phyloP scores from a whole-genome alignment of 306 rosid species.

The Prunus salicina region DNA sequence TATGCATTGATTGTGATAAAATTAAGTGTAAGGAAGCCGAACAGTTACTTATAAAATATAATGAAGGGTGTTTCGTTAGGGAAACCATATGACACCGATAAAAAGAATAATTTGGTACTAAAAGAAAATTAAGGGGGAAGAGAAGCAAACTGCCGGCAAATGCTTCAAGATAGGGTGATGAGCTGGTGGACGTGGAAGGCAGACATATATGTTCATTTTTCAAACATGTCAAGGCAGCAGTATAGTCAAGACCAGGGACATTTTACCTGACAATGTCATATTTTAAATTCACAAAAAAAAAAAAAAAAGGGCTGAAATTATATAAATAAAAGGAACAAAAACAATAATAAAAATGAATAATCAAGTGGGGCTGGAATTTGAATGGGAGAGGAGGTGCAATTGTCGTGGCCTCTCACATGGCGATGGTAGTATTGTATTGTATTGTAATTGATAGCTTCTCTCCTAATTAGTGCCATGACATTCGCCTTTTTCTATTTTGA shows the following conservation, averaged over 20 bases:
- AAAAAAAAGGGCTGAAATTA: too few relatives aligned
- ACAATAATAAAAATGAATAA: not conserved
- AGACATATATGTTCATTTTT: not conserved
- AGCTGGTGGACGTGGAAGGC: slow-evolving; percentile 5
- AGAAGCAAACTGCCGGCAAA: not conserved
- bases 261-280: slow-evolving; percentile 1
- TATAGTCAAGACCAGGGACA: slow-evolving; percentile 16
- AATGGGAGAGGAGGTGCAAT: not conserved
- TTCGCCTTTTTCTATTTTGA: slow-evolving; percentile 17
- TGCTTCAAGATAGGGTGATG: not conserved
- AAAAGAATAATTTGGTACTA: not conserved
- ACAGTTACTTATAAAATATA: not conserved
- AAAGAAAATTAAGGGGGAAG: not conserved
- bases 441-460: not conserved
- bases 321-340: not conserved
- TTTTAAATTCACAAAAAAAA: not conserved
- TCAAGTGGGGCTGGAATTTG: not conserved
- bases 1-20: not conserved
- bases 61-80: not conserved
- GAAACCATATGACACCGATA: not conserved
- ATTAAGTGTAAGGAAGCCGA: too few relatives aligned
- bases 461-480: slow-evolving; percentile 53
- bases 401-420: slow-evolving; percentile 30
- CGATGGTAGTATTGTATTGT: not conserved
- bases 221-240: slow-evolving; percentile 4